A percentile compares a stretch with the other conserved stretches of the same genome.
Conservation (phyloP, 108 stramenopile species). For the Asterionellopsis glacialis region DNA sequence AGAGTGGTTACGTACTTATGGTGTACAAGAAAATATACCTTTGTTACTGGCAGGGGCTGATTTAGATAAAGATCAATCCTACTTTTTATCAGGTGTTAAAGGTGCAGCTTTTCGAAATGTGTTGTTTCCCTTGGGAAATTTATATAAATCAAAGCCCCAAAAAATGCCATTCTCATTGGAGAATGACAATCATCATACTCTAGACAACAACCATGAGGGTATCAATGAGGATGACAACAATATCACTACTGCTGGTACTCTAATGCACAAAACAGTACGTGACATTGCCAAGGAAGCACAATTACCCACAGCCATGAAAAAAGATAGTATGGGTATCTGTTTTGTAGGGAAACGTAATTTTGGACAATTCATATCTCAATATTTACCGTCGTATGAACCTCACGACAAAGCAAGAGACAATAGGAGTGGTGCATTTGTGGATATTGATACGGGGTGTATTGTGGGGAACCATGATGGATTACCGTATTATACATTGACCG, state of each 20-base stretch:
- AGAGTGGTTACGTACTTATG: background rate
- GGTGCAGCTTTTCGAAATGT: slow-evolving; percentile 63
- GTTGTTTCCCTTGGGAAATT: slow-evolving; percentile 84
- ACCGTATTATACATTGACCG: slow-evolving; percentile 41
- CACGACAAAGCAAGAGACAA: background rate
- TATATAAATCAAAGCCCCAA: slow-evolving; percentile 48
- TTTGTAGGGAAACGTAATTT: slow-evolving; percentile 93
- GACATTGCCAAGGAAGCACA: slow-evolving; percentile 60
- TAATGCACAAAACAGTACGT: slow-evolving; percentile 50
- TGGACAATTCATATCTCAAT: slow-evolving; percentile 81
- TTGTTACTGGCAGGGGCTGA: slow-evolving; percentile 75
- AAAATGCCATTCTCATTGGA: slow-evolving; percentile 10
- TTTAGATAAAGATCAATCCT: slow-evolving; percentile 89
- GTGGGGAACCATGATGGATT: slow-evolving; percentile 30
- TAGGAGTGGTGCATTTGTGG: slow-evolving; percentile 48
- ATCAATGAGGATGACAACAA: background rate
- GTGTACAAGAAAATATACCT: slow-evolving; percentile 17
- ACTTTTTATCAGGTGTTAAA: slow-evolving; percentile 83
- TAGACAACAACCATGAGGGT: background rate
- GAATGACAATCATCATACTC: too few relatives aligned
- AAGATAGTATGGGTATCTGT: slow-evolving; percentile 94
- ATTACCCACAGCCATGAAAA: slow-evolving; percentile 79
- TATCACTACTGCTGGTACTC: background rate
- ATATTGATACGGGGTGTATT: slow-evolving; percentile 64
- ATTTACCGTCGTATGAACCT: slow-evolving; percentile 36